Evolutionary conservation across 176 grass and related monocot genomes (phyloP), one percentile per base, ranked within the genome.

Genomic region (Bonia amplexicaulis): DNA sequence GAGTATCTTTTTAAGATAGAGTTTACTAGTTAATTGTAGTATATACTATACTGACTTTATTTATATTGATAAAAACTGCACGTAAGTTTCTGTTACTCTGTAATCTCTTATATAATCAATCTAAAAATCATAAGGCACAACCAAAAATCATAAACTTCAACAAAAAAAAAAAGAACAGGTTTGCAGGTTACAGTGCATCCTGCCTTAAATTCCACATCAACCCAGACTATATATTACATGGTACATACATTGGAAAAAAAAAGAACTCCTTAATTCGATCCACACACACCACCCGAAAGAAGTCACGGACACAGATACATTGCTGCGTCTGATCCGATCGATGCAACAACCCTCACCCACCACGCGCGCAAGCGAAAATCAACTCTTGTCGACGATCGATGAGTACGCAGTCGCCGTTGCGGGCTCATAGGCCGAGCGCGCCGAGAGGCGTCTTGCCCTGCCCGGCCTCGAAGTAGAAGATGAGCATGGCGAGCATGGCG

Each of bases 381-480:
- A 74, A 12, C 8, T 45, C 78, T n/a, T 17, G 45, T 41, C 26
- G 37, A 40, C 48, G 53, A 83, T 77, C 73, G 54, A 54, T 44
- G 86, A 39, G 33, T 70, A 83, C n/a, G 44, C 17, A 3, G 35
- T 17, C 16, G 46, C 3, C 6, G 23, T 12, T 8, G 53, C 2
- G 12, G 7, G 23, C 60, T 97, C 80, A 99, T 79, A 92, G 87
- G 31, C 96, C 91, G 27, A 99, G 90, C 4, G 90, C 96, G 53
- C 93, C 93, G 48, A 96, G 93, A 26, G 96, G 96, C 61, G 96
- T 96, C 86, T 99, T 99, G 61, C 96, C 93, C 90, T 99, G 96
- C 0, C 90, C 96, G 65, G 96, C 96, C 88, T 99, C 96, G 73
- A 99, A 99, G 93, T 99, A 99, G 93, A 99, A 99, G 80, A 84